Conservation (phyloP, 2,329 filamentous ascomycete genomes). For the Cladosporium colombiae region DNA sequence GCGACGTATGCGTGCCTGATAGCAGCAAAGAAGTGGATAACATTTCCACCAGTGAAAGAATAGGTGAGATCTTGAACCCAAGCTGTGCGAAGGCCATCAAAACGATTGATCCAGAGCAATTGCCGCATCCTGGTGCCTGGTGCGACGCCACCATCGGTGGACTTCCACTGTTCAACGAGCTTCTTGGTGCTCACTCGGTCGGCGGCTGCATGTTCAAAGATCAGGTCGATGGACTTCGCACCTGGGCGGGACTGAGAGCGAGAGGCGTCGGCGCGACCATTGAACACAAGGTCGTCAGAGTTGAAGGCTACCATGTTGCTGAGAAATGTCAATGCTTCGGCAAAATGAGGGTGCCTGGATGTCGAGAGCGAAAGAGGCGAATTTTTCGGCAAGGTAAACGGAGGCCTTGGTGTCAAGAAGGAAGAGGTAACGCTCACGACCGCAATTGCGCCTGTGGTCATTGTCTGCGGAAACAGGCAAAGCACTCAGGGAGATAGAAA, state of each 20-base stretch:
- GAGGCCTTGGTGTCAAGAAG: too few species aligned
- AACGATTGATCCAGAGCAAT: not conserved
- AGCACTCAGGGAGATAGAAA: too few species aligned
- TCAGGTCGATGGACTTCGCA: not conserved
- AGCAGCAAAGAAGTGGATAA: not conserved
- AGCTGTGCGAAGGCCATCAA: not conserved
- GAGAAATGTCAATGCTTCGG: too few species aligned
- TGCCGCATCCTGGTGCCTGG: not conserved
- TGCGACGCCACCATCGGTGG: not conserved
- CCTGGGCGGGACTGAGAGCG: not conserved
- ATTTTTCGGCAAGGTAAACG: too few species aligned
- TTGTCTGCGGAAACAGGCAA: too few species aligned
- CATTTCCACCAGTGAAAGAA: not conserved
- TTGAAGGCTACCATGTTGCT: not conserved
- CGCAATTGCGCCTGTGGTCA: too few species aligned
- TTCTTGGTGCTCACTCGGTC: not conserved
- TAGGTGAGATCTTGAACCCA: not conserved
- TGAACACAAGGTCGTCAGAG: not conserved
- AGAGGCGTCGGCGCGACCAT: not conserved
- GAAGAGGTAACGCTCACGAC: too few species aligned
- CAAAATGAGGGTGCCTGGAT: too few species aligned
- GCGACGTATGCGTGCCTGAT: not conserved
- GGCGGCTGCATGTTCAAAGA: not conserved
- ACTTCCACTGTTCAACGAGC: not conserved
- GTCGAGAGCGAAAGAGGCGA: too few species aligned